phyloP scores from a whole-genome alignment of 257 asterid genomes.

The Ajuga chamaepitys region DNA sequence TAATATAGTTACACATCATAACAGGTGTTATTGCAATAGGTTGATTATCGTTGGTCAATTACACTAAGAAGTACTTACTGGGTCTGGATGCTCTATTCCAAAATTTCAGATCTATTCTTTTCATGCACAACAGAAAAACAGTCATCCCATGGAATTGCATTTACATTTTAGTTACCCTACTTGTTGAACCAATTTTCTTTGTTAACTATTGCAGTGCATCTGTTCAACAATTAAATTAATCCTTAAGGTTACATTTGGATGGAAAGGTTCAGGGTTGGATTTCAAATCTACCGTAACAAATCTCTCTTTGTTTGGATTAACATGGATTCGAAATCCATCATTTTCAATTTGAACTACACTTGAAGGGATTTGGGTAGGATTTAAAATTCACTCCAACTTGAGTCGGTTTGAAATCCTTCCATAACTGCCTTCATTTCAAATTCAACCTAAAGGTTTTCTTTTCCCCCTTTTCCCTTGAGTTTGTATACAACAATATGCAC shows the following conservation, averaged over 20 bases:
- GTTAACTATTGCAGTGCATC: background rate
- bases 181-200: constrained; percentile 5
- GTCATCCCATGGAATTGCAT: background rate
- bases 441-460: background rate
- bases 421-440: too few relatives aligned
- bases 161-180: constrained; percentile 2
- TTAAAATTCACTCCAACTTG: too few relatives aligned
- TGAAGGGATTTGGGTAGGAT: too few relatives aligned
- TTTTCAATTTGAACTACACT: too few relatives aligned
- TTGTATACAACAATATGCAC: too few relatives aligned
- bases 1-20: background rate
- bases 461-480: too few relatives aligned
- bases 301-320: too few relatives aligned
- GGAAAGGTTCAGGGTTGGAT: too few relatives aligned
- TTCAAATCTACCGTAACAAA: too few relatives aligned
- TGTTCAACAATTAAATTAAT: background rate
- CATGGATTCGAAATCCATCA: too few relatives aligned
- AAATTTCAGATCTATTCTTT: background rate
- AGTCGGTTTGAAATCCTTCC: too few relatives aligned
- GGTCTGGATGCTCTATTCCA: background rate
- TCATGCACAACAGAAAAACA: background rate
- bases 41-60: background rate
- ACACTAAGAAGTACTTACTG: background rate
- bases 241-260: too few relatives aligned
- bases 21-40: background rate